Evolutionary conservation across 1,284 basidiomycete species (phyloP).

Genomic region (Ustilago lituana): DNA sequence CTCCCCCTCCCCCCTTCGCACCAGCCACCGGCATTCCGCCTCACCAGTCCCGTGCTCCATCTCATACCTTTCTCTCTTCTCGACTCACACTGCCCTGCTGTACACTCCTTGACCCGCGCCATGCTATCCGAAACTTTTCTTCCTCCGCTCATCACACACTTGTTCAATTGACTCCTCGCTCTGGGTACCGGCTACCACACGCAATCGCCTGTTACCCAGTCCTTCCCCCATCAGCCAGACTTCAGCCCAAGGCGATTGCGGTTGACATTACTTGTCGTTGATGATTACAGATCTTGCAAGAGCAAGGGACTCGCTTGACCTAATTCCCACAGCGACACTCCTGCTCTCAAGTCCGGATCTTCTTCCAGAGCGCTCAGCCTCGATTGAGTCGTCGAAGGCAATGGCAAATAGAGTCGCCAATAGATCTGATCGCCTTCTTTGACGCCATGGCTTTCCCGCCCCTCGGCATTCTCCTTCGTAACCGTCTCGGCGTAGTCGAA

Average conservation of each 20-base stretch:
- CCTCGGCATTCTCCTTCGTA: slow-evolving; percentile 3
- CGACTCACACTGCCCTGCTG: too few relatives aligned
- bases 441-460: slow-evolving; percentile 7
- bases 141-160: neutral
- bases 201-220: too few relatives aligned
- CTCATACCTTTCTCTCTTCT: slow-evolving; percentile 1
- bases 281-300: slow-evolving; percentile 25
- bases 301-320: slow-evolving; percentile 32
- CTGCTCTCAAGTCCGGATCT: neutral
- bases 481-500: slow-evolving; percentile 39
- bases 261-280: neutral
- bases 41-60: slow-evolving; percentile 4
- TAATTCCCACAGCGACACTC: slow-evolving; percentile 42
- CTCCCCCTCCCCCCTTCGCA: too few relatives aligned
- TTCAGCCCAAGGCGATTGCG: too few relatives aligned
- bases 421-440: slow-evolving; percentile 35
- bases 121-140: neutral
- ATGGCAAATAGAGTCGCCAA: slow-evolving; percentile 32
- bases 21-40: neutral
- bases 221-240: too few relatives aligned
- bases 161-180: too few relatives aligned
- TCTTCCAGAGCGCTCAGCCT: slow-evolving; percentile 8
- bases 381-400: slow-evolving; percentile 3
- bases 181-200: too few relatives aligned
- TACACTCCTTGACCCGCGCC: neutral